These are phyloP conservation scores for Penicillium paneum DNA, from an alignment of 2,329 filamentous ascomycete species.

Conservation along the genomic window DNA sequence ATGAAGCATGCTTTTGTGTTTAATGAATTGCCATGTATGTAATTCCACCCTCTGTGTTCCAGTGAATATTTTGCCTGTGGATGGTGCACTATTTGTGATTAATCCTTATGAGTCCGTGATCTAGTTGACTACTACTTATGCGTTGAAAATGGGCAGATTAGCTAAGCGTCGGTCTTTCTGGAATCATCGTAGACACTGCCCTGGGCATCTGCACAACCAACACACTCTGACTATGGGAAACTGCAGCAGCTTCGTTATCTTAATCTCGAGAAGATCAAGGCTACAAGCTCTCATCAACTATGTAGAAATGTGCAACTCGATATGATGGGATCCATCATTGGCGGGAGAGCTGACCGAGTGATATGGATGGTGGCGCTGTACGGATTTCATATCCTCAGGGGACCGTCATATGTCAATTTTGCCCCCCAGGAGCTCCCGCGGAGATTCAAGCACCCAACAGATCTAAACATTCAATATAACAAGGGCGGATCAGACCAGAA, in stretches of 20 bases:
- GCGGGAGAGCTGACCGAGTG: slow-evolving; percentile 10
- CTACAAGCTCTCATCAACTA: background rate
- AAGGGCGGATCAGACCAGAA: background rate
- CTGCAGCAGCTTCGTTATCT: background rate
- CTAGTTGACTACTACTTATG: background rate
- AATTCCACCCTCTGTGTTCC: slow-evolving; percentile 17
- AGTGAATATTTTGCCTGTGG: slow-evolving; percentile 8
- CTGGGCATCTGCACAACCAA: background rate
- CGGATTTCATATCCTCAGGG: slow-evolving; percentile 1
- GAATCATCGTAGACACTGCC: slow-evolving; percentile 14
- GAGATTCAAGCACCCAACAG: background rate
- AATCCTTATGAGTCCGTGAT: slow-evolving; percentile 12
- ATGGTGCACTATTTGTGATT: slow-evolving; percentile 16
- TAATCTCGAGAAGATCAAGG: background rate
- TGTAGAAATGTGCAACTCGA: background rate
- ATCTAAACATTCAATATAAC: background rate
- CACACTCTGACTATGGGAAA: background rate
- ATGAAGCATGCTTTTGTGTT: slow-evolving; percentile 13
- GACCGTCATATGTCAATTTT: slow-evolving; percentile 9
- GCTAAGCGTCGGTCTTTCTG: slow-evolving; percentile 11
- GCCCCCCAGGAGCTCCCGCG: slow-evolving; percentile 1
- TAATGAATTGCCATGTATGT: slow-evolving; percentile 22
- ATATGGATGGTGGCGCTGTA: background rate
- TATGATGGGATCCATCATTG: slow-evolving; percentile 2
- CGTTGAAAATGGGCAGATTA: background rate